These are phyloP conservation scores for Lasiodiplodia sp. DNA, from an alignment of 2,329 filamentous ascomycete species.

Conservation along the genomic window DNA sequence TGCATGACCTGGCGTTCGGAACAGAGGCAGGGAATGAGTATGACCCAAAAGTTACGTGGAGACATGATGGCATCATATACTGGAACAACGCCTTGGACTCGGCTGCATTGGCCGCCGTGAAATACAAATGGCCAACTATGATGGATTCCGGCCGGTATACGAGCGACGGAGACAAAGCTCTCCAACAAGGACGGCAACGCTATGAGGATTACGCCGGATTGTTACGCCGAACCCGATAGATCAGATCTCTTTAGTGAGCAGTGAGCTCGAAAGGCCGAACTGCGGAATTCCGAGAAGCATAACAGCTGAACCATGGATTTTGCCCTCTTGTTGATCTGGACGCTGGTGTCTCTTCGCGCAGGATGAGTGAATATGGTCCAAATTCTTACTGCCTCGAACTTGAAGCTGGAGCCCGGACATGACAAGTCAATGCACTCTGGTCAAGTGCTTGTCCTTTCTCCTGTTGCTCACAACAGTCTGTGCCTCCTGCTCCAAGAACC, in stretches of 20 bases:
- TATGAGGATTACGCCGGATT: background rate
- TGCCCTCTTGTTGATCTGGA: background rate
- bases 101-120: background rate
- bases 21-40: background rate
- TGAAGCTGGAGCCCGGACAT: background rate
- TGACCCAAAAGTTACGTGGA: conserved; percentile 1
- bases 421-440: too few species aligned
- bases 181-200: background rate
- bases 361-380: background rate
- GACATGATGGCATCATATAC: background rate
- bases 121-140: too few species aligned
- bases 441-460: background rate
- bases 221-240: background rate
- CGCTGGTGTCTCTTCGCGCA: background rate
- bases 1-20: conserved; percentile 8
- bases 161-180: background rate
- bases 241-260: background rate
- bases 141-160: too few species aligned
- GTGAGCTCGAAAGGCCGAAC: background rate
- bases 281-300: background rate
- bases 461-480: background rate
- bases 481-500: background rate
- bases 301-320: background rate
- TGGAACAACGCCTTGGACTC: background rate
- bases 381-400: background rate